phyloP scores from a whole-genome alignment of 306 rosid species.

The Trichosanthes cucumerina region DNA sequence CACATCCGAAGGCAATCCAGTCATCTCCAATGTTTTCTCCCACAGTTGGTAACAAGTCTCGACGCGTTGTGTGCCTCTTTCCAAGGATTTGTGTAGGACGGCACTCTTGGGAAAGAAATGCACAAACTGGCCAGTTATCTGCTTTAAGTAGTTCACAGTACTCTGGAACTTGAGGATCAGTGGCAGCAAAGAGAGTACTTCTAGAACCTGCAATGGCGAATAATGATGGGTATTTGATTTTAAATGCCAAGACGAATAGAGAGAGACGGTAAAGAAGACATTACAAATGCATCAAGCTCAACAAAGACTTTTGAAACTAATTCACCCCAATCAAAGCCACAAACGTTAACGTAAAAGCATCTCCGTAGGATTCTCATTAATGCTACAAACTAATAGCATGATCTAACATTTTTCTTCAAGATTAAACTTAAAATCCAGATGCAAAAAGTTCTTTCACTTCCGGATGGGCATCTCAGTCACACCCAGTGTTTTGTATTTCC shows the following conservation, averaged over 20 bases:
- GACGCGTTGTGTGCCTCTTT: constrained; percentile 68
- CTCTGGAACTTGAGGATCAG: constrained; percentile 84
- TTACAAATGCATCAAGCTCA: background rate
- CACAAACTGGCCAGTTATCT: constrained; percentile 85
- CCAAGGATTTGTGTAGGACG: constrained; percentile 76
- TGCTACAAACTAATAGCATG: background rate
- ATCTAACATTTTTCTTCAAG: background rate
- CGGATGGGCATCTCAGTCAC: background rate
- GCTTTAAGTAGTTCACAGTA: constrained; percentile 80
- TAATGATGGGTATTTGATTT: background rate
- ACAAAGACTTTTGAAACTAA: background rate
- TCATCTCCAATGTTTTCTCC: constrained; percentile 87
- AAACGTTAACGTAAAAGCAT: background rate
- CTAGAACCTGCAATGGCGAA: constrained; percentile 63
- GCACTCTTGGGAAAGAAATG: constrained; percentile 80
- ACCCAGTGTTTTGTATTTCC: background rate
- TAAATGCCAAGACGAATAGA: background rate
- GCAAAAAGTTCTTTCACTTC: background rate
- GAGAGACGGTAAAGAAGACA: background rate
- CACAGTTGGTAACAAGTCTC: constrained; percentile 57
- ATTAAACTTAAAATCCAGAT: background rate
- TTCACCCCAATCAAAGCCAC: background rate
- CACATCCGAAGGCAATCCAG: constrained; percentile 66
- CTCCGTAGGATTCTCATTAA: constrained; percentile 17
- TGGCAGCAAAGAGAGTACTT: constrained; percentile 86